phyloP scores from a whole-genome alignment of 345 rosid species.

The Heritiera fomes region DNA sequence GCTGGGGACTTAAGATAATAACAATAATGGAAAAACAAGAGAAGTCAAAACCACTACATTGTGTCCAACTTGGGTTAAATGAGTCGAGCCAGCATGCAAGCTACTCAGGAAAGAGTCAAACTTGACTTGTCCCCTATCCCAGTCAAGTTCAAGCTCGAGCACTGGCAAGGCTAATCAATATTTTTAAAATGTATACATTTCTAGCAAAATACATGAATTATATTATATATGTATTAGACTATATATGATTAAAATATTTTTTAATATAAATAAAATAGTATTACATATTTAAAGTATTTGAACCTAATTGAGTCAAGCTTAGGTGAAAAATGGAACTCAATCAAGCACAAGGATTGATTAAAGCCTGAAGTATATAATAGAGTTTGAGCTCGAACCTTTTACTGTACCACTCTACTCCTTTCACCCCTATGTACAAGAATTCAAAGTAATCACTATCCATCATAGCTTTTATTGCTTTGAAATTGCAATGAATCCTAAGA shows the following conservation, averaged over 20 bases:
- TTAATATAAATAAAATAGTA: neutral
- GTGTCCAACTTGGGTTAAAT: neutral
- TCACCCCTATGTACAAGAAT: neutral
- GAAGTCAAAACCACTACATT: neutral
- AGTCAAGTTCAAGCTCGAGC: neutral
- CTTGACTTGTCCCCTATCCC: neutral
- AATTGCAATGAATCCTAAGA: conserved; percentile 2
- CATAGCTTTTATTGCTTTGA: conserved; percentile 3
- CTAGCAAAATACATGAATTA: neutral
- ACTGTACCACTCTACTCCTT: neutral
- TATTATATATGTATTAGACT: neutral
- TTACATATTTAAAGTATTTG: neutral
- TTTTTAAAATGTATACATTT: neutral
- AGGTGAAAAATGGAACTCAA: neutral
- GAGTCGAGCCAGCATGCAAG: neutral
- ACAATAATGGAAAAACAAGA: neutral
- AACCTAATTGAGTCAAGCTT: neutral
- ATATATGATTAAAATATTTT: neutral
- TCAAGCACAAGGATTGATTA: conserved; percentile 1
- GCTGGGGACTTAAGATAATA: neutral
- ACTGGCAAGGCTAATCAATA: too few species aligned
- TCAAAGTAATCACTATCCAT: neutral
- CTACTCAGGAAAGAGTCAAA: neutral
- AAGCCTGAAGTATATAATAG: neutral
- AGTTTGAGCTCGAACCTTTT: neutral